Conservation (phyloP, 2,329 filamentous ascomycete species). For the Reticulascus tulasneorum region DNA sequence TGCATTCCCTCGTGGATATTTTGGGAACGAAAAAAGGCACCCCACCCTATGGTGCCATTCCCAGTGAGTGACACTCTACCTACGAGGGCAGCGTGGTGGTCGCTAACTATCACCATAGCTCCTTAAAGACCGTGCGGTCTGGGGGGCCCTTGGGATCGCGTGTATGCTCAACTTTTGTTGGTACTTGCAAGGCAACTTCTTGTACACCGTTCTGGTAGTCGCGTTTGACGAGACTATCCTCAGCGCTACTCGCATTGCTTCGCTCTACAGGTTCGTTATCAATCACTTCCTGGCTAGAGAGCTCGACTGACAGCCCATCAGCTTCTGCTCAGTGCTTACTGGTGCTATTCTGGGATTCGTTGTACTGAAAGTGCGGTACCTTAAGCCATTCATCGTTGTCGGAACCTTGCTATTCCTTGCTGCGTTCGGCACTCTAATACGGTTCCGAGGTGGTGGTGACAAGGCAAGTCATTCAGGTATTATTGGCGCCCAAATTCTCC, state of each 20-base stretch:
- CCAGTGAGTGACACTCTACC: too few relatives aligned
- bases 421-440: conserved; percentile 53
- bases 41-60: conserved; percentile 53
- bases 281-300: too few relatives aligned
- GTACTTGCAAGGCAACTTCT: conserved; percentile 55
- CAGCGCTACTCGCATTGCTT: conserved; percentile 52
- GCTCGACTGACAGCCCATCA: too few relatives aligned
- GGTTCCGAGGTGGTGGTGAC: conserved; percentile 46
- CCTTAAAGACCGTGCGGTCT: conserved; percentile 56
- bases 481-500: conserved; percentile 50
- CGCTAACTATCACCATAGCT: too few relatives aligned
- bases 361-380: conserved; percentile 46
- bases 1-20: conserved; percentile 44
- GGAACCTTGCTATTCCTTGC: conserved; percentile 53
- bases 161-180: conserved; percentile 47
- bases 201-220: conserved; percentile 56
- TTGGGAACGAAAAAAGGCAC: conserved; percentile 49
- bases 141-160: conserved; percentile 54
- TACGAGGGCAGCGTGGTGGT: too few relatives aligned
- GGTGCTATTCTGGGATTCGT: conserved; percentile 49
- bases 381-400: conserved; percentile 55
- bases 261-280: too few relatives aligned
- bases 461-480: conserved; percentile 42
- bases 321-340: conserved; percentile 48
- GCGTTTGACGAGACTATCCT: conserved; percentile 52